Base-by-base conservation (phyloP, 257 asterid species). In the Solanum gracilifrons region DNA sequence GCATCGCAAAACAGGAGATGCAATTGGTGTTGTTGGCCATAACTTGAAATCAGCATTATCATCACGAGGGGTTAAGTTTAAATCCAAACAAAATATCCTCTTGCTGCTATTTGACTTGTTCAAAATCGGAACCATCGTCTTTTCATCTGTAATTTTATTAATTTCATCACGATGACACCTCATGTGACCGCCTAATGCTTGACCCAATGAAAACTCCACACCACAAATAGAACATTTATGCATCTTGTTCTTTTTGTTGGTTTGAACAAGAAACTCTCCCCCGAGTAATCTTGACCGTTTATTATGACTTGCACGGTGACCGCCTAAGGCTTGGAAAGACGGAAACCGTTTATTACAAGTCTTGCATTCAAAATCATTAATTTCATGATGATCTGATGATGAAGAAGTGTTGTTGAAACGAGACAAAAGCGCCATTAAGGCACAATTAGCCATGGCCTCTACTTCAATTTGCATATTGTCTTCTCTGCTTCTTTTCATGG, bases 241-340 rank as follows among this genome's bases (percentile, higher is more conserved):
- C 13, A 33, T 13, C 13, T 86, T 86, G 0, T 31, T 86, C 82
- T 35, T 60, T 35, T 86, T 69, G 25, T 86, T 31, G 25, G 64
- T 10, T 43, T 79, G 3, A 6, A 18, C 69, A 21, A 41, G n/a
- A 41, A 39, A 12, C 39, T 69, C 66, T 3, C 39, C 13, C 1
- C 18, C 21, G 20, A 36, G 21, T 35, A 35, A 4, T 20, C 3
- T 46, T 48, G 35, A 7, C 9, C 51, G 29, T 84, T 87, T 87
- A 69, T 31, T 69, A 60, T 87, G 89, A 71, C 89, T 87, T 12
- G 89, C 46, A 25, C 85, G 77, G 23, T 87, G 88, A 3, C 88
- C 86, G 0, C 86, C 88, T 1, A 79, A 66, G 0, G 88, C 88
- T 51, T 87, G 89, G 9, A 87, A 87, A 7, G 89, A 77, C 2